These are phyloP conservation scores for Furculomyces boomerangus DNA, from an alignment of 371 early-diverging fungal genomes.

Conservation along the genomic window DNA sequence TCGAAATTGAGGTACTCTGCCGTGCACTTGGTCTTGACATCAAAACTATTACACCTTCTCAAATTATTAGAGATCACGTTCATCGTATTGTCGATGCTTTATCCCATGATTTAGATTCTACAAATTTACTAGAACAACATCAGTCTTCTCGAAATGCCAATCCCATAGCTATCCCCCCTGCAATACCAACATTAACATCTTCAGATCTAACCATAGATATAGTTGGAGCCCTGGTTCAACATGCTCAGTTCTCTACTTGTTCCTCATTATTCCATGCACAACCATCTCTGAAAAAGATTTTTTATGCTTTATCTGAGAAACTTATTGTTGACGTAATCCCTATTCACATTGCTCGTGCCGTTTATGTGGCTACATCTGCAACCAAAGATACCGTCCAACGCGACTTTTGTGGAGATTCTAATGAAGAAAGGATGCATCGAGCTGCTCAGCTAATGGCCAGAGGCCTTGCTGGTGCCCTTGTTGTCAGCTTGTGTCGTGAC, in stretches of 20 bases:
- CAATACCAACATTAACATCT: constrained; percentile 14
- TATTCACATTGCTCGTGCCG: constrained; percentile 79
- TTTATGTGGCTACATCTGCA: constrained; percentile 76
- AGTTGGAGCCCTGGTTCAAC: constrained; percentile 19
- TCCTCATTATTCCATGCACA: constrained; percentile 53
- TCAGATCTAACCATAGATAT: constrained; percentile 19
- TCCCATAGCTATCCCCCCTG: not conserved
- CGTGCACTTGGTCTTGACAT: constrained; percentile 71
- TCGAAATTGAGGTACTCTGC: constrained; percentile 94
- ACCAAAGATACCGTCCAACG: constrained; percentile 79
- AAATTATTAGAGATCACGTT: constrained; percentile 5
- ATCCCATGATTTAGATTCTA: constrained; percentile 5
- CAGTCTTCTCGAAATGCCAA: not conserved
- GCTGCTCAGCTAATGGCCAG: constrained; percentile 90
- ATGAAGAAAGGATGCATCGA: constrained; percentile 78
- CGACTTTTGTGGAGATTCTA: constrained; percentile 85
- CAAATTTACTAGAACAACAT: not conserved
- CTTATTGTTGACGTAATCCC: constrained; percentile 75
- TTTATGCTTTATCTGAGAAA: constrained; percentile 40
- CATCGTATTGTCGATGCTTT: constrained; percentile 7
- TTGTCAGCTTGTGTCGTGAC: constrained; percentile 84
- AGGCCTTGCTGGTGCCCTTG: constrained; percentile 61
- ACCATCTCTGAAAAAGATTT: constrained; percentile 62
- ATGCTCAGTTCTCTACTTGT: constrained; percentile 21
- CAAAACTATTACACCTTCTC: constrained; percentile 61